Evolutionary conservation across 768 basidiomycete species (phyloP).

Genomic region (Rhodotorula paludigena): DNA sequence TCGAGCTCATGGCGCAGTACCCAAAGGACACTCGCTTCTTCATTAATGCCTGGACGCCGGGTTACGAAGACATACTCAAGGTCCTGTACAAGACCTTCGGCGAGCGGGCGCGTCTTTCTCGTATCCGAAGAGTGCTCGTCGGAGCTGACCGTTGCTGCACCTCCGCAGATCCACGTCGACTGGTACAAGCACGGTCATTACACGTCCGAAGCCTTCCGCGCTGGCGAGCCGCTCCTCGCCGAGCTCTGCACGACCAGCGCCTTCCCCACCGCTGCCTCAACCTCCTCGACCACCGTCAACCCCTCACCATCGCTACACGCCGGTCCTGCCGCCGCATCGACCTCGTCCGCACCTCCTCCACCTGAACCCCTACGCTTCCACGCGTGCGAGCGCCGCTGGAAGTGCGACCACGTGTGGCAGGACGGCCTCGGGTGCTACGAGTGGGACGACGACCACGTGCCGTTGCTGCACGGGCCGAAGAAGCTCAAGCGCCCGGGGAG

Average conservation of each 20-base stretch:
- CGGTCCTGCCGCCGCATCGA: background rate
- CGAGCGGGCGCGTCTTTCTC: slow-evolving; percentile 53
- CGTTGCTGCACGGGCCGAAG: slow-evolving; percentile 9
- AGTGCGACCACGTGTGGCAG: slow-evolving; percentile 38
- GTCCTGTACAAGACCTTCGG: slow-evolving; percentile 65
- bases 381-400: slow-evolving; percentile 70
- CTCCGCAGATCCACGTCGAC: slow-evolving; percentile 73
- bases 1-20: slow-evolving; percentile 65
- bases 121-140: background rate
- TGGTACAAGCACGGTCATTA: slow-evolving; percentile 76
- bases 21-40: slow-evolving; percentile 70
- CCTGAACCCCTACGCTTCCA: slow-evolving; percentile 60
- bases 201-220: slow-evolving; percentile 44
- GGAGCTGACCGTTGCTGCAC: background rate
- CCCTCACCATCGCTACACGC: slow-evolving; percentile 49
- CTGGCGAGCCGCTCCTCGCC: slow-evolving; percentile 61
- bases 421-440: slow-evolving; percentile 35
- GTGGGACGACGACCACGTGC: background rate
- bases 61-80: slow-evolving; percentile 76
- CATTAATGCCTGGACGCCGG: slow-evolving; percentile 92
- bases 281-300: background rate
- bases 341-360: background rate
- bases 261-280: slow-evolving; percentile 40
- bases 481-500: slow-evolving; percentile 14
- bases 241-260: slow-evolving; percentile 61